Conservation (phyloP, 345 rosid species). For the Populus nigra region DNA sequence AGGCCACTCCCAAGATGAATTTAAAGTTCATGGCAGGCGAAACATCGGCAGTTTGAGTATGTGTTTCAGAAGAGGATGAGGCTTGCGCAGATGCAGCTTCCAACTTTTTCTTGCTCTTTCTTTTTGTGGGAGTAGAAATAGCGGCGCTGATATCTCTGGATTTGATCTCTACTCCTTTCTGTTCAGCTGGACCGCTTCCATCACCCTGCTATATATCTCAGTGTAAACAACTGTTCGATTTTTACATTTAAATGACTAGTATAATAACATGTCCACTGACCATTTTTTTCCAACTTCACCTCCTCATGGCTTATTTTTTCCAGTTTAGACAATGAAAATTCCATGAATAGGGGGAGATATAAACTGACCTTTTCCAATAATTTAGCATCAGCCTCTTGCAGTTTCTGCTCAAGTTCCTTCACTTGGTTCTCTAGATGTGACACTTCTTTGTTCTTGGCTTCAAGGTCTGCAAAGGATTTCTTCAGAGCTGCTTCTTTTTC, state of each 20-base stretch:
- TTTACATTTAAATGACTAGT: background rate
- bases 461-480: conserved; percentile 62
- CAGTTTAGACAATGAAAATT: background rate
- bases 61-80: conserved; percentile 35
- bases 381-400: conserved; percentile 58
- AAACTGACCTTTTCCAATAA: conserved; percentile 53
- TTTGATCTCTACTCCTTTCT: conserved; percentile 48
- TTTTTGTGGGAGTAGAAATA: conserved; percentile 56
- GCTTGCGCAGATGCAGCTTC: conserved; percentile 44
- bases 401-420: conserved; percentile 67
- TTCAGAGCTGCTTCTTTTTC: conserved; percentile 58
- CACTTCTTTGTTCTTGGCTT: conserved; percentile 55
- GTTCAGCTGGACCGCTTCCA: conserved; percentile 18
- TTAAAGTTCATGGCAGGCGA: conserved; percentile 47
- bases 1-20: conserved; percentile 62
- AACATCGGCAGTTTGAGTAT: conserved; percentile 28
- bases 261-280: background rate
- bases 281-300: background rate
- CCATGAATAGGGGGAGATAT: background rate
- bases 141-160: conserved; percentile 66
- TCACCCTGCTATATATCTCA: conserved; percentile 29
- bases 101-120: conserved; percentile 73
- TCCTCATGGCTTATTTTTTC: background rate
- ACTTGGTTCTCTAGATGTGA: conserved; percentile 47
- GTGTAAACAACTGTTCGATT: background rate